phyloP scores from a whole-genome alignment of 2,329 filamentous ascomycete genomes.

The Lizonia empirigonia region DNA sequence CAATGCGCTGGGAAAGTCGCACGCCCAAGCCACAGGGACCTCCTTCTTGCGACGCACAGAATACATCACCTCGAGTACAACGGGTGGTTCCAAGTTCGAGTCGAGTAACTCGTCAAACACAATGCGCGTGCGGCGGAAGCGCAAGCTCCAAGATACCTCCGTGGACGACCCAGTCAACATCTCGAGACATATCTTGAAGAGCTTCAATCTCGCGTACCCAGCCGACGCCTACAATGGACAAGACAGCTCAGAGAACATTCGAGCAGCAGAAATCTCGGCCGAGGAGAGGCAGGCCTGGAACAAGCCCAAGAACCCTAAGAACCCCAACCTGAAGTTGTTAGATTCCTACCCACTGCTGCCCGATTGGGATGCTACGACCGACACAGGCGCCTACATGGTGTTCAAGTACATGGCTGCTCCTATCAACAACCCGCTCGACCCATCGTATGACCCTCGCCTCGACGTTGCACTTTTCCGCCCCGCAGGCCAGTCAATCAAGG shows the following conservation, averaged over 20 bases:
- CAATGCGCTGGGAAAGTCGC: conserved; percentile 82
- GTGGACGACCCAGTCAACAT: conserved; percentile 66
- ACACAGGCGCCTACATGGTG: conserved; percentile 63
- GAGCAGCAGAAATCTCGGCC: conserved; percentile 59
- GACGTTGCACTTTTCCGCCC: conserved; percentile 65
- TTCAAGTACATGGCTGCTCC: conserved; percentile 68
- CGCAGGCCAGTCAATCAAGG: conserved; percentile 58
- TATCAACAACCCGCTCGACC: conserved; percentile 51
- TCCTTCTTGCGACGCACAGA: conserved; percentile 96
- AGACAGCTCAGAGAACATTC: conserved; percentile 62
- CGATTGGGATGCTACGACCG: conserved; percentile 64
- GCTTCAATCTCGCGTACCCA: conserved; percentile 69
- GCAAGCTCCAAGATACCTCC: conserved; percentile 44
- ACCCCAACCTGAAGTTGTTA: conserved; percentile 61
- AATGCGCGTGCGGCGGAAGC: conserved; percentile 50
- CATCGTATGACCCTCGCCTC: conserved; percentile 63
- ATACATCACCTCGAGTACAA: conserved; percentile 73
- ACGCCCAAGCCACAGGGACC: conserved; percentile 75
- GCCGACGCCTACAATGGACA: conserved; percentile 69
- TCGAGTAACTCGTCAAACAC: conserved; percentile 57
- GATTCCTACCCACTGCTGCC: conserved; percentile 66
- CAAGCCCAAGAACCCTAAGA: conserved; percentile 63
- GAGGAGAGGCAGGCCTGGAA: conserved; percentile 65
- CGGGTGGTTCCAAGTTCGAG: conserved; percentile 53
- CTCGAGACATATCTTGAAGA: conserved; percentile 65